Evolutionary conservation across 2,329 filamentous ascomycete species (phyloP), one percentile per base, ranked within the genome.

Genomic region (Aspergillus eucalypticola): DNA sequence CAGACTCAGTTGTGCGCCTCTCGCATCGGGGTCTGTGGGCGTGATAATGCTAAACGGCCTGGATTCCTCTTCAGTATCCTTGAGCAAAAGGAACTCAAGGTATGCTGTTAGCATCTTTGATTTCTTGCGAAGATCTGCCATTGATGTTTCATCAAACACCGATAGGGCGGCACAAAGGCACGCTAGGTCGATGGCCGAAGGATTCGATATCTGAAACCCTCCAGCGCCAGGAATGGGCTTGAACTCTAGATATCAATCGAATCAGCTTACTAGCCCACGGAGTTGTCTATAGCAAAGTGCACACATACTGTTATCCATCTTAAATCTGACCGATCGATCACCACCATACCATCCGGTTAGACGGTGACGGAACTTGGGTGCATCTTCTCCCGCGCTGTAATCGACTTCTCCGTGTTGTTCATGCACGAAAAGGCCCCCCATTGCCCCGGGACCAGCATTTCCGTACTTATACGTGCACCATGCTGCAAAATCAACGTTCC

Each of bases 381-480:
- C 69, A 55, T 80, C 76, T 5, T 76, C 73, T 17, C 75, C 74
- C 19, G 78, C 69, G 41, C 72, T 75, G 59, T 74, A 73, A 61
- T 77, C 73, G 15, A 76, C 71, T 23, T 65, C 73, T 35, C 88
- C 86, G 71, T 95, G 89, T 49, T 79, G 81, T 70, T 90, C 85
- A 73, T 96, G 91, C 7, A 96, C 89, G 65, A 91, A 96, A 1
- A 88, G 81, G 1, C 90, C 91, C 0, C 84, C 91, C 61, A 95
- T 95, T 7, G 87, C 83, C 1, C 92, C 92, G 0, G 92, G 91
- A 0, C 92, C 92, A 19, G 88, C 86, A 72, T 96, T 96, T 73
- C 95, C 85, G 78, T 96, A 96, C 79, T 96, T 96, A 83, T 96
- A 96, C 7, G 90, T 93, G 78, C 92, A 96, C 92, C 92, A 96